These are phyloP conservation scores for Scolecobasidium constrictum DNA, from an alignment of 2,329 filamentous ascomycete species.

Conservation along the genomic window DNA sequence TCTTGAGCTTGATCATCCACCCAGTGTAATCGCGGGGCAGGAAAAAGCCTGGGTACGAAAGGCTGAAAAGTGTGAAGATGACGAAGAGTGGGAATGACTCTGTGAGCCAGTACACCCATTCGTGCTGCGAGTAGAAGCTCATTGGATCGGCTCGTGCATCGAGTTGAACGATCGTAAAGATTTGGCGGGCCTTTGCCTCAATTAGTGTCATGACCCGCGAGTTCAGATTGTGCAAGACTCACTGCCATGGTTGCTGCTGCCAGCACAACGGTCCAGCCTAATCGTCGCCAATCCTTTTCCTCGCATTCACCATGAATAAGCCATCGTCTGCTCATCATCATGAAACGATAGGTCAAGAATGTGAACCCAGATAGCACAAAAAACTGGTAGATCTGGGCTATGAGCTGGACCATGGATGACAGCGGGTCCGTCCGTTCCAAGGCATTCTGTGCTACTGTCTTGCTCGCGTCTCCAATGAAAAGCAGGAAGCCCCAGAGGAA, in stretches of 20 bases:
- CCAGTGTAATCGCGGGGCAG: slow-evolving; percentile 5
- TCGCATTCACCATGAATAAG: slow-evolving; percentile 2
- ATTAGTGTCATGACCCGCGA: no score
- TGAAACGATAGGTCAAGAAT: slow-evolving; percentile 5
- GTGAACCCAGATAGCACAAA: background rate
- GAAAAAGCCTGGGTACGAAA: slow-evolving; percentile 3
- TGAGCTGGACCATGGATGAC: background rate
- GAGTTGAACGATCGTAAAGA: slow-evolving; percentile 4
- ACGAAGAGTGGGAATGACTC: slow-evolving; percentile 2
- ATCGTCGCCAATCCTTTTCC: slow-evolving; percentile 3
- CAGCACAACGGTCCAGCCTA: slow-evolving; percentile 2
- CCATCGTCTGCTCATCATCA: slow-evolving; percentile 8
- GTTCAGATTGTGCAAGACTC: background rate
- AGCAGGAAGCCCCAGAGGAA: slow-evolving; percentile 2
- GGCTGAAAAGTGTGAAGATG: background rate
- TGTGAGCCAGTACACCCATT: slow-evolving; percentile 8
- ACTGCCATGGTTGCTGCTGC: slow-evolving; percentile 2
- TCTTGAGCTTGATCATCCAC: slow-evolving; percentile 4
- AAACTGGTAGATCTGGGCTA: slow-evolving; percentile 1
- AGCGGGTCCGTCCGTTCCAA: slow-evolving; percentile 1
- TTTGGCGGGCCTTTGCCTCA: background rate
- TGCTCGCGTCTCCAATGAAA: slow-evolving; percentile 5
- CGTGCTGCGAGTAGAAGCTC: slow-evolving; percentile 4
- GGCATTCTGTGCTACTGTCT: slow-evolving; percentile 4
- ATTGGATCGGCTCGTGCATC: slow-evolving; percentile 4